These are phyloP conservation scores for Xerocomus potaroensis DNA, from an alignment of 768 basidiomycete species.

Conservation along the genomic window DNA sequence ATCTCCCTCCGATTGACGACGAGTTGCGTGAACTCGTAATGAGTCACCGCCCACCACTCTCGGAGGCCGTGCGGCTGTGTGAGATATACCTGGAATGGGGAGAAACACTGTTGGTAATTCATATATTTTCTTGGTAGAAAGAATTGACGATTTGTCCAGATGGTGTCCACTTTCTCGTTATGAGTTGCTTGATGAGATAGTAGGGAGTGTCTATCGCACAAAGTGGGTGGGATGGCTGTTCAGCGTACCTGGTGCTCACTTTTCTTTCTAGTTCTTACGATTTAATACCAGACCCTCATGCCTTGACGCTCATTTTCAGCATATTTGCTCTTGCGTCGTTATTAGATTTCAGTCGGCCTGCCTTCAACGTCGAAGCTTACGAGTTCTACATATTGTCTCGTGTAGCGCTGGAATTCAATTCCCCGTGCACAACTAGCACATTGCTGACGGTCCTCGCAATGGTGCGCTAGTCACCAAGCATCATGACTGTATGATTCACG, in stretches of 20 bases:
- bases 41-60: slow-evolving; percentile 47
- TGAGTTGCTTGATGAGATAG: slow-evolving; percentile 54
- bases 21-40: slow-evolving; percentile 44
- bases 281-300: slow-evolving; percentile 41
- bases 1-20: slow-evolving; percentile 26
- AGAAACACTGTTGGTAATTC: slow-evolving; percentile 46
- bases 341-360: slow-evolving; percentile 49
- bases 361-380: slow-evolving; percentile 50
- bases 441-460: slow-evolving; percentile 50
- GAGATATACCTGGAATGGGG: slow-evolving; percentile 65
- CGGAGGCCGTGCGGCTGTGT: slow-evolving; percentile 57
- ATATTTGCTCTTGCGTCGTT: slow-evolving; percentile 62
- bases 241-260: slow-evolving; percentile 1
- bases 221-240: slow-evolving; percentile 34
- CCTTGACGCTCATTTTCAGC: slow-evolving; percentile 58
- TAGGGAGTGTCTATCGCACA: slow-evolving; percentile 50
- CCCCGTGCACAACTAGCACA: slow-evolving; percentile 46
- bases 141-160: slow-evolving; percentile 29
- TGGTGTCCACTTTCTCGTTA: slow-evolving; percentile 49
- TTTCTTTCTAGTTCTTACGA: slow-evolving; percentile 35
- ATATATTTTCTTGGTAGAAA: neutral
- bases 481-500: slow-evolving; percentile 6
- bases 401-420: slow-evolving; percentile 46
- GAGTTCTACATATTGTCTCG: slow-evolving; percentile 62
- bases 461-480: slow-evolving; percentile 37